Percentiles rank a stretch among this genome's conserved stretches.
phyloP scores from a whole-genome alignment of 345 rosid genomes.

The Camelina sativa region DNA sequence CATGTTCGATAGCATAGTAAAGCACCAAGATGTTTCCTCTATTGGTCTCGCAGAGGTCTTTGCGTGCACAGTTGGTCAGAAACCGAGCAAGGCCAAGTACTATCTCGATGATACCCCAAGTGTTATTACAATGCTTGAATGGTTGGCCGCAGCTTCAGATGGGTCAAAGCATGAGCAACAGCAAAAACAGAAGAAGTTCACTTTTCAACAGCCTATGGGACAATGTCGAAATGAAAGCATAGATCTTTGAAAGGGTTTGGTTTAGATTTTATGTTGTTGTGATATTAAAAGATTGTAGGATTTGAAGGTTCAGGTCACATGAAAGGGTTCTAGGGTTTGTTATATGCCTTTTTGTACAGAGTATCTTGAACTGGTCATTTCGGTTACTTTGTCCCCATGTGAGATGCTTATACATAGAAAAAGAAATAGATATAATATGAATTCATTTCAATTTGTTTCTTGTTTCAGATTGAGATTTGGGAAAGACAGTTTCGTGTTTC shows the following conservation, averaged over 20 bases:
- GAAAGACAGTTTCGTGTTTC: background rate
- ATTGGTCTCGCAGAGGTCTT: slow-evolving; percentile 55
- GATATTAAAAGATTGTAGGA: slow-evolving; percentile 40
- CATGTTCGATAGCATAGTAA: slow-evolving; percentile 74
- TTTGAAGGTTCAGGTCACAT: slow-evolving; percentile 31
- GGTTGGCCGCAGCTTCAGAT: slow-evolving; percentile 52
- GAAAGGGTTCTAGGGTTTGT: slow-evolving; percentile 31
- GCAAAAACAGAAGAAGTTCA: slow-evolving; percentile 18
- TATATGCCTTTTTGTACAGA: slow-evolving; percentile 40
- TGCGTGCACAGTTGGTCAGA: slow-evolving; percentile 87
- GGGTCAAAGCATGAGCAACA: slow-evolving; percentile 35
- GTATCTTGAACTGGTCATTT: slow-evolving; percentile 38
- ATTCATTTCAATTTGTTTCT: slow-evolving; percentile 35
- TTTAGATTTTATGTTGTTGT: slow-evolving; percentile 42
- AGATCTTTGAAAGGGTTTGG: slow-evolving; percentile 44
- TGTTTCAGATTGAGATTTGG: background rate
- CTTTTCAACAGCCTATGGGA: slow-evolving; percentile 27
- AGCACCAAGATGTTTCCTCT: slow-evolving; percentile 51
- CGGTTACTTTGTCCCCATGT: slow-evolving; percentile 18
- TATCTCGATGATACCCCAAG: slow-evolving; percentile 69
- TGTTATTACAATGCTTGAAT: slow-evolving; percentile 65
- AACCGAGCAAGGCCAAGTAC: slow-evolving; percentile 87
- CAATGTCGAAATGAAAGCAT: slow-evolving; percentile 35
- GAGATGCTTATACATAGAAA: slow-evolving; percentile 46
- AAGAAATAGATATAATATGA: slow-evolving; percentile 37